A percentile compares a stretch with the other conserved stretches of the same genome.
Evolutionary conservation across 2,329 filamentous ascomycete genomes (phyloP).

Genomic region (Diplodia sapinea): DNA sequence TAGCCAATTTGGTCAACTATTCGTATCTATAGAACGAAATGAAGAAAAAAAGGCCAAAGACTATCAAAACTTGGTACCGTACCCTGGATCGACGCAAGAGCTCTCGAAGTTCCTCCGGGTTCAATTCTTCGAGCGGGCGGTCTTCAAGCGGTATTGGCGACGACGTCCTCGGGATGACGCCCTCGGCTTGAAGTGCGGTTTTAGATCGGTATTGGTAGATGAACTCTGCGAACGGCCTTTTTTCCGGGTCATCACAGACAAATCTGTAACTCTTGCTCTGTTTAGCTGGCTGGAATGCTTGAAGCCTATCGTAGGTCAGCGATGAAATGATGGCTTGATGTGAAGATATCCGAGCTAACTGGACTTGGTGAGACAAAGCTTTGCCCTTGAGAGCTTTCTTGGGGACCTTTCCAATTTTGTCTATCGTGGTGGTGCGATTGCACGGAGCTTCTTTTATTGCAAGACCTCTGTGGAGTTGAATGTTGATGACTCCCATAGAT

Average conservation of each 20-base stretch:
- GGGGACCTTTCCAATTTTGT: constrained; percentile 25
- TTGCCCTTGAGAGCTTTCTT: constrained; percentile 38
- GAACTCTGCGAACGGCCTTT: constrained; percentile 36
- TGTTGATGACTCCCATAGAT: background rate
- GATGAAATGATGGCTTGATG: background rate
- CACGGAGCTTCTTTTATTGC: rapidly evolving
- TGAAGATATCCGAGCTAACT: constrained; percentile 26
- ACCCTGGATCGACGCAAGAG: constrained; percentile 36
- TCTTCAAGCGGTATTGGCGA: constrained; percentile 39
- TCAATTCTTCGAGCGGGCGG: constrained; percentile 35
- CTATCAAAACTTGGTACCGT: background rate
- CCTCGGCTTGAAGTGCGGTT: constrained; percentile 42
- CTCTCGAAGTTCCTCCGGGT: constrained; percentile 37
- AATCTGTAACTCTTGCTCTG: too few relatives aligned
- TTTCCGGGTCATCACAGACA: too few relatives aligned
- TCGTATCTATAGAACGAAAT: background rate
- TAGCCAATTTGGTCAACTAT: background rate
- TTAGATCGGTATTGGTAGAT: constrained; percentile 40
- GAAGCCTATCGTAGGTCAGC: background rate
- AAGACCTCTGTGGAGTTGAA: background rate
- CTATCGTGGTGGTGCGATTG: background rate
- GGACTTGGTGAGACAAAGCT: constrained; percentile 35
- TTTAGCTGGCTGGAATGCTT: background rate
- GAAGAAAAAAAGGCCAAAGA: too few relatives aligned
- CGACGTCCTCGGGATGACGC: constrained; percentile 42